Percentiles rank a stretch among this genome's conserved stretches.
Conservation (phyloP, 495 filamentous ascomycete species). For the Hypoxylon rickii region DNA sequence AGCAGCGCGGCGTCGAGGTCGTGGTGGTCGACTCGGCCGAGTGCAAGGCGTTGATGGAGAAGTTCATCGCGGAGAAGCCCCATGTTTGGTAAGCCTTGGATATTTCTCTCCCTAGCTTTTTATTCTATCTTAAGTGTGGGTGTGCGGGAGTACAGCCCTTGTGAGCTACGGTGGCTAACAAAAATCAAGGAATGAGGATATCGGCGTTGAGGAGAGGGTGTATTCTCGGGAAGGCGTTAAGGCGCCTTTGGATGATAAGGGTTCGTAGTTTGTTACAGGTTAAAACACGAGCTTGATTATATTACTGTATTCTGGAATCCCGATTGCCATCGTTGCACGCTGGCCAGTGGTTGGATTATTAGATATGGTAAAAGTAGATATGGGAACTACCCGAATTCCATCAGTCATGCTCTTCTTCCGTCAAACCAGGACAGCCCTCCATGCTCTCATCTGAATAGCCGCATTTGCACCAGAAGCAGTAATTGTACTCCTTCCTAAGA, state of each 20-base stretch:
- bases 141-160: not conserved
- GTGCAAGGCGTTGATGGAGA: slow-evolving; percentile 74
- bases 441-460: slow-evolving; percentile 70
- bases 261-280: no score
- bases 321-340: no score
- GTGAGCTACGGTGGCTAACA: slow-evolving; percentile 3
- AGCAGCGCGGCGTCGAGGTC: slow-evolving; percentile 73
- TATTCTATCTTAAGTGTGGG: not conserved
- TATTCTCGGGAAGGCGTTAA: slow-evolving; percentile 44
- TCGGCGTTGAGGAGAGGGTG: slow-evolving; percentile 61
- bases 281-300: no score
- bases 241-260: not conserved
- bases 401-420: slow-evolving; percentile 91
- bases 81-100: slow-evolving; percentile 66
- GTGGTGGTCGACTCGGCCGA: slow-evolving; percentile 70
- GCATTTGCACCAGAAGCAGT: slow-evolving; percentile 98
- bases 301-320: no score
- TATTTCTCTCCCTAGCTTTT: not conserved
- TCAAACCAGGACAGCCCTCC: slow-evolving; percentile 87
- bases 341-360: no score
- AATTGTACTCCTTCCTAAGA: slow-evolving; percentile 70
- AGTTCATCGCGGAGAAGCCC: slow-evolving; percentile 76
- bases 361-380: no score
- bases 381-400: not conserved
- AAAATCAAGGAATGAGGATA: slow-evolving; percentile 71